Conservation (phyloP, 495 filamentous ascomycete species). For the Talaromyces wortmannii region DNA sequence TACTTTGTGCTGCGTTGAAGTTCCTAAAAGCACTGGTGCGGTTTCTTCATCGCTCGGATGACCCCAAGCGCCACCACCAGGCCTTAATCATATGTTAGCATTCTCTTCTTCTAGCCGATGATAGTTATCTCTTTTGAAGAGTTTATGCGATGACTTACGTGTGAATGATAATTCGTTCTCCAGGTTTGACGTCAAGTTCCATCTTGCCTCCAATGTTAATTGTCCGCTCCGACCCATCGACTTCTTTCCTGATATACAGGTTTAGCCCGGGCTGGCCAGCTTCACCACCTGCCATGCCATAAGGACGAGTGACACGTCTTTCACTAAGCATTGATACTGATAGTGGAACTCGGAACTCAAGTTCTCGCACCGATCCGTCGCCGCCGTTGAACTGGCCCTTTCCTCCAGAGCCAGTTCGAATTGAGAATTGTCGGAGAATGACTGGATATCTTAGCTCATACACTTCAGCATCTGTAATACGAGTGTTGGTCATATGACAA, state of each 20-base stretch:
- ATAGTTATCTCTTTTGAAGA: not conserved
- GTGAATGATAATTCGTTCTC: conserved; percentile 14
- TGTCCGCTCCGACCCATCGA: conserved; percentile 9
- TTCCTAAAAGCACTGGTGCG: not conserved
- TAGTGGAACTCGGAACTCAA: conserved; percentile 86
- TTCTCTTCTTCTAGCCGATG: not conserved
- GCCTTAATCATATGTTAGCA: conserved; percentile 8
- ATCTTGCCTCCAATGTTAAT: conserved; percentile 20
- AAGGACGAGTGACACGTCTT: conserved; percentile 81
- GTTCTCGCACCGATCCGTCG: conserved; percentile 85
- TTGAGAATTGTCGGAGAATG: conserved; percentile 72
- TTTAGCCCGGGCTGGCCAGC: conserved; percentile 35
- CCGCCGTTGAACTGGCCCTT: conserved; percentile 73
- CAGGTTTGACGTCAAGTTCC: conserved; percentile 14
- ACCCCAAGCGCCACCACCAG: conserved; percentile 19
- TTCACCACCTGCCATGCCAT: conserved; percentile 80
- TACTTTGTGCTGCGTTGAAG: not conserved
- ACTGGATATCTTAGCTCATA: conserved; percentile 93
- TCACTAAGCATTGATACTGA: conserved; percentile 87
- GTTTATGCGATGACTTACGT: conserved; percentile 6
- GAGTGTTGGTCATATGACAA: conserved; percentile 98
- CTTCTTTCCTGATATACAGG: conserved; percentile 13
- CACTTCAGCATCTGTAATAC: conserved; percentile 91
- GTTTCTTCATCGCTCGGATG: conserved; percentile 1
- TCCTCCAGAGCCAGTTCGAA: conserved; percentile 63